A percentile compares a stretch with the other conserved stretches of the same genome.
phyloP scores from a whole-genome alignment of 148 eudicot species.

The Cornus suecica region DNA sequence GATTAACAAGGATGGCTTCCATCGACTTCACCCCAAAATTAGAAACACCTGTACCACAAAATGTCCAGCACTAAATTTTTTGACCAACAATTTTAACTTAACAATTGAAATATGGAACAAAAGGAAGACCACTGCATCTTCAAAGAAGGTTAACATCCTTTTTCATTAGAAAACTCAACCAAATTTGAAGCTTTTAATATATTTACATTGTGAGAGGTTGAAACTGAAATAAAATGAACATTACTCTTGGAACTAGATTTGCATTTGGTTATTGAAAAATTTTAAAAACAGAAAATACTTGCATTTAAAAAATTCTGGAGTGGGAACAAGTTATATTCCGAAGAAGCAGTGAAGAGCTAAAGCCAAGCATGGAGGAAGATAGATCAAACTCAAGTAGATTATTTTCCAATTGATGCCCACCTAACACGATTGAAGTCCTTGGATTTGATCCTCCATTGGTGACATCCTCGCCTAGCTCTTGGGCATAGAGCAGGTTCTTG shows the following conservation, averaged over 20 bases:
- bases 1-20: too few species aligned
- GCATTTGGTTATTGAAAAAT: too few species aligned
- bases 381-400: slow-evolving; percentile 37
- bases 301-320: background rate
- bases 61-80: too few species aligned
- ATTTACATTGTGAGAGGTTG: too few species aligned
- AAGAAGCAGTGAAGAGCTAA: slow-evolving; percentile 30
- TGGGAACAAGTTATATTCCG: slow-evolving; percentile 24
- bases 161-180: too few species aligned
- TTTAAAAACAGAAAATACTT: background rate
- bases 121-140: too few species aligned
- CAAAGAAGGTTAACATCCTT: too few species aligned
- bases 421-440: slow-evolving; percentile 33
- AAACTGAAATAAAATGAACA: background rate
- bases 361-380: slow-evolving; percentile 16
- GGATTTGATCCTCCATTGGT: slow-evolving; percentile 23
- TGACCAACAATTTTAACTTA: too few species aligned
- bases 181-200: too few species aligned
- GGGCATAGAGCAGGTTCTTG: slow-evolving; percentile 21
- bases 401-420: slow-evolving; percentile 38
- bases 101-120: too few species aligned
- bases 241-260: background rate
- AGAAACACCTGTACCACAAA: too few species aligned
- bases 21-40: too few species aligned
- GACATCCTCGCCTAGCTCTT: slow-evolving; percentile 19